phyloP scores from a whole-genome alignment of 106 monocot species.

The Dioscorea zingiberensis region DNA sequence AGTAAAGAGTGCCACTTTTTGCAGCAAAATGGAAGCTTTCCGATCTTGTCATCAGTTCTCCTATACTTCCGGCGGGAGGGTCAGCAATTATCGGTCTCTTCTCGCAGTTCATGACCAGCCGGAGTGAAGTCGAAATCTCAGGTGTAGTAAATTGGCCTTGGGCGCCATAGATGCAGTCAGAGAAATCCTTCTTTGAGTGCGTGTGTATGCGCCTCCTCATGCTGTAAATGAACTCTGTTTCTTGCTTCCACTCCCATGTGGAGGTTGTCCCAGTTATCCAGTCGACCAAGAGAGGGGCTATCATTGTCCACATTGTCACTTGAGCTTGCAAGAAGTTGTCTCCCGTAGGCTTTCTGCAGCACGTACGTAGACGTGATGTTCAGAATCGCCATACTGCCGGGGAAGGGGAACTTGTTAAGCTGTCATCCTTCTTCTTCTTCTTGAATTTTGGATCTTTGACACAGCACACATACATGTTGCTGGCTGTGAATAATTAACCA shows the following conservation, averaged over 20 bases:
- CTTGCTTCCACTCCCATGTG: conserved; percentile 98
- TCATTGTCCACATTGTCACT: conserved; percentile 78
- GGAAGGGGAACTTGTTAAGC: conserved; percentile 48
- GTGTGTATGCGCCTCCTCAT: conserved; percentile 86
- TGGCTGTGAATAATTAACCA: conserved; percentile 11
- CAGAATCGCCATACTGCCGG: conserved; percentile 63
- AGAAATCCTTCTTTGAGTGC: conserved; percentile 41
- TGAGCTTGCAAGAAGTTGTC: conserved; percentile 84
- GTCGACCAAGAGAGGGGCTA: conserved; percentile 66
- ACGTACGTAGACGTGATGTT: conserved; percentile 85
- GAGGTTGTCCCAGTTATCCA: conserved; percentile 93
- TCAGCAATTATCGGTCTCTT: conserved; percentile 67
- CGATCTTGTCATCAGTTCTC: conserved; percentile 56
- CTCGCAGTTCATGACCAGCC: conserved; percentile 76
- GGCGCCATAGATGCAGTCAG: conserved; percentile 64
- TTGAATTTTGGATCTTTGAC: conserved; percentile 57
- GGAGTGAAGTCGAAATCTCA: conserved; percentile 61
- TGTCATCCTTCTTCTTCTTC: conserved; percentile 20
- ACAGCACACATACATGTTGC: conserved; percentile 79
- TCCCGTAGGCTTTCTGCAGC: conserved; percentile 58
- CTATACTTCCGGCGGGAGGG: conserved; percentile 71
- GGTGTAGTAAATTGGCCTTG: conserved; percentile 60
- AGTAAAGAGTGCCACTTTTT: conserved; percentile 81
- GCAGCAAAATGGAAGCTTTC: conserved; percentile 68
- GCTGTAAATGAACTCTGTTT: conserved; percentile 90